Percentiles rank a stretch among this genome's conserved stretches.
phyloP scores from a whole-genome alignment of 1,284 basidiomycete species.

The Sphagnurus paluster region DNA sequence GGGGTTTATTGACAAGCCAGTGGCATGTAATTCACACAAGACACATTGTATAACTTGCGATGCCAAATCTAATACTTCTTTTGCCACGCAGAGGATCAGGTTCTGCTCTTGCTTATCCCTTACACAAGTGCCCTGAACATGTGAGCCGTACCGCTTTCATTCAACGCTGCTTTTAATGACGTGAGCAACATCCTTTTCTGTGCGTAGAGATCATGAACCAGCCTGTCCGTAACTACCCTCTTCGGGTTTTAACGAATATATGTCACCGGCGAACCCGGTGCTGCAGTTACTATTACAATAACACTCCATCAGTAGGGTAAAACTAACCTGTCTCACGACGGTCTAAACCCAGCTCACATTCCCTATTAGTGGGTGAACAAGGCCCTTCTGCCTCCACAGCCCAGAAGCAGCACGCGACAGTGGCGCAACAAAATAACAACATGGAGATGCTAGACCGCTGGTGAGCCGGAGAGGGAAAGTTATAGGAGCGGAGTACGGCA shows the following conservation, averaged over 20 bases:
- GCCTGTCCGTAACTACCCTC: conserved; percentile 67
- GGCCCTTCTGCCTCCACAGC: conserved; percentile 26
- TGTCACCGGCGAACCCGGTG: conserved; percentile 59
- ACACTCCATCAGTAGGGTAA: conserved; percentile 63
- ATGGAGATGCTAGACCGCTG: conserved; percentile 69
- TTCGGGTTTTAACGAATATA: conserved; percentile 66
- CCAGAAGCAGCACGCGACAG: conserved; percentile 56
- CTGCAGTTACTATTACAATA: conserved; percentile 27
- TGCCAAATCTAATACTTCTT: too few species aligned
- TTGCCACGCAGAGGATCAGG: conserved; percentile 54
- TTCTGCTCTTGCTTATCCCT: conserved; percentile 61
- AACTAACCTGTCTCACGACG: conserved; percentile 45
- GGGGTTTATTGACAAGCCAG: too few species aligned
- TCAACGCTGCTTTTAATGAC: conserved; percentile 14
- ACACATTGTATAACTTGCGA: too few species aligned
- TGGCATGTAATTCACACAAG: too few species aligned
- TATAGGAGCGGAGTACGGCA: conserved; percentile 29
- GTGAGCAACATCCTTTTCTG: conserved; percentile 2
- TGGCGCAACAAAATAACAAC: conserved; percentile 67
- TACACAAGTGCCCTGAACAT: conserved; percentile 54
- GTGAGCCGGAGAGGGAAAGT: conserved; percentile 41
- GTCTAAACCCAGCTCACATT: conserved; percentile 50
- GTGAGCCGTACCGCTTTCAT: too few species aligned
- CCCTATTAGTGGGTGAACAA: conserved; percentile 34
- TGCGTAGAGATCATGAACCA: conserved; percentile 61